These are phyloP conservation scores for Paradendryphiella salina DNA, from an alignment of 2,329 filamentous ascomycete species.

Conservation along the genomic window DNA sequence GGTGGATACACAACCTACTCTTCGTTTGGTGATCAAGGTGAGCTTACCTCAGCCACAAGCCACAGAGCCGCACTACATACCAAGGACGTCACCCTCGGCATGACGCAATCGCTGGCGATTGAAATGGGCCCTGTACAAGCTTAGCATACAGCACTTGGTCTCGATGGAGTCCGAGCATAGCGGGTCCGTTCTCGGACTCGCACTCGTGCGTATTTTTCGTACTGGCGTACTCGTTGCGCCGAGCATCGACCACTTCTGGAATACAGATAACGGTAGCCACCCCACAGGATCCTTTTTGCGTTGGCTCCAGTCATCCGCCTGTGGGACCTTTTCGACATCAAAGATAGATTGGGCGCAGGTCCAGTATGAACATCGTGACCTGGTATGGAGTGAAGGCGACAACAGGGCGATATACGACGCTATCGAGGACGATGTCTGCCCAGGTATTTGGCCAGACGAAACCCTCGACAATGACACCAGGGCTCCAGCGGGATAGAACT, in stretches of 20 bases:
- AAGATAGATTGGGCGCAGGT: background rate
- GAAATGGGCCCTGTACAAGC: background rate
- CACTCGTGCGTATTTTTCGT: too few relatives aligned
- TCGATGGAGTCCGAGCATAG: background rate
- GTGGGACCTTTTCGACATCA: background rate
- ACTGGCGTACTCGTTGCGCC: too few relatives aligned
- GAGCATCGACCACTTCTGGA: too few relatives aligned
- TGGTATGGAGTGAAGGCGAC: background rate
- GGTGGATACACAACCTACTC: background rate
- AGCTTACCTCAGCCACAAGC: background rate
- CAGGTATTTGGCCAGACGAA: too few relatives aligned
- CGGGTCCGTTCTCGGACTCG: too few relatives aligned
- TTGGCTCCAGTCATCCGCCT: background rate
- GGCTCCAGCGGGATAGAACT: too few relatives aligned
- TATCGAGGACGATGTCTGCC: too few relatives aligned
- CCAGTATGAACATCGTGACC: background rate
- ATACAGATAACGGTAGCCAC: too few relatives aligned
- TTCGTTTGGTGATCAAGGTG: conserved; percentile 1
- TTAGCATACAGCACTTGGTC: background rate
- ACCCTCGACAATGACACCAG: too few relatives aligned
- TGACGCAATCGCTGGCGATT: background rate
- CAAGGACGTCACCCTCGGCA: too few relatives aligned
- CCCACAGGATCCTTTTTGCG: too few relatives aligned
- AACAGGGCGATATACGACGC: too few relatives aligned
- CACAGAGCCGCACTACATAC: background rate